Evolutionary conservation across 2,329 filamentous ascomycete genomes (phyloP).

Genomic region (Fusarium redolens): DNA sequence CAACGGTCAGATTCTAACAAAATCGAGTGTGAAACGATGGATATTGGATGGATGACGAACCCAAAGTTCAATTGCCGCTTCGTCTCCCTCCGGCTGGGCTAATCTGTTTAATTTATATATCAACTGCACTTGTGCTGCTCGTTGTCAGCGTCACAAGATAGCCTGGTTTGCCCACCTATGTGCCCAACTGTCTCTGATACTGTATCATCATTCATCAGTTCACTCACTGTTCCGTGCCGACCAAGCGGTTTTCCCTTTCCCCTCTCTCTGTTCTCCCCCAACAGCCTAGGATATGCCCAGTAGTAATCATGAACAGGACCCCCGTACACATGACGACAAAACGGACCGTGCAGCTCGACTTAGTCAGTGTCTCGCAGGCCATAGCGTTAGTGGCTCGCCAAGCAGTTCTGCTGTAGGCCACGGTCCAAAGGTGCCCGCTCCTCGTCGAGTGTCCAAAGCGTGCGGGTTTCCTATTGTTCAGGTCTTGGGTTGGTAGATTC

Average conservation of each 20-base stretch:
- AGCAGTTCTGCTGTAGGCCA: conserved; percentile 9
- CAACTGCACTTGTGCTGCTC: not conserved
- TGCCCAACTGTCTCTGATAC: conserved; percentile 26
- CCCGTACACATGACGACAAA: conserved; percentile 40
- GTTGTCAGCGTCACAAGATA: conserved; percentile 33
- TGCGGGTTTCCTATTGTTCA: conserved; percentile 30
- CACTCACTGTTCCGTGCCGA: conserved; percentile 11
- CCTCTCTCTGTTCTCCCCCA: not conserved
- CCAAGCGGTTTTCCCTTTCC: conserved; percentile 8
- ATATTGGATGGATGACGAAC: not conserved
- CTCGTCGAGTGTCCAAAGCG: conserved; percentile 1
- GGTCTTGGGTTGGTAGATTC: conserved; percentile 34
- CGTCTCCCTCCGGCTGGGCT: not conserved
- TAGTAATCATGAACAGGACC: not conserved
- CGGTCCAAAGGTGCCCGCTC: not conserved
- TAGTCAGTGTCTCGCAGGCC: conserved; percentile 37
- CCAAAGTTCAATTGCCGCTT: conserved; percentile 5
- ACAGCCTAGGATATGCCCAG: conserved; percentile 4
- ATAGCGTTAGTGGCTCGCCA: conserved; percentile 35
- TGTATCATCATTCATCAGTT: conserved; percentile 24
- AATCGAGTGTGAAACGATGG: conserved; percentile 22
- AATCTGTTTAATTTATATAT: conserved; percentile 20
- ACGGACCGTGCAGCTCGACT: conserved; percentile 33
- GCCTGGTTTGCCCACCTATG: not conserved
- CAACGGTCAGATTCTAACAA: conserved; percentile 15